A percentile compares a stretch with the other conserved stretches of the same genome.
These are phyloP conservation scores for Lavandula angustifolia DNA, from an alignment of 257 asterid genomes.

Conservation along the genomic window DNA sequence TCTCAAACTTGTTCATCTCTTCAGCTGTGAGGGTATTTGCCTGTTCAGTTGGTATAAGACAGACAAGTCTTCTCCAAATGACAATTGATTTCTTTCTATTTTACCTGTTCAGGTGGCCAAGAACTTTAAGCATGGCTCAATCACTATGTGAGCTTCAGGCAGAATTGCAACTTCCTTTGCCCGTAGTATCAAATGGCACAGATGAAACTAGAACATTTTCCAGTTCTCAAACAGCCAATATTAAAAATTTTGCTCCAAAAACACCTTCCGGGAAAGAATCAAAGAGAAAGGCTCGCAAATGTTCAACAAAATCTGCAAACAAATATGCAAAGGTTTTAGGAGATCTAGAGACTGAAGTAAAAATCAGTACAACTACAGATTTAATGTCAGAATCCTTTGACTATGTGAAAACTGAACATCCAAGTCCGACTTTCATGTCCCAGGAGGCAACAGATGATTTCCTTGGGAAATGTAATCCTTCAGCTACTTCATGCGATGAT, in stretches of 20 bases:
- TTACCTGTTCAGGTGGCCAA: conserved; percentile 64
- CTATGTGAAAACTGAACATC: conserved; percentile 18
- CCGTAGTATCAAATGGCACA: conserved; percentile 26
- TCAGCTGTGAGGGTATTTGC: neutral
- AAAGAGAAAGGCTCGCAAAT: conserved; percentile 36
- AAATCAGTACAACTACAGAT: conserved; percentile 6
- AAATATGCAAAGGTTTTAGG: conserved; percentile 28
- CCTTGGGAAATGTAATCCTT: conserved; percentile 22
- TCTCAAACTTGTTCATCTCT: neutral
- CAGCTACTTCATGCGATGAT: conserved; percentile 17
- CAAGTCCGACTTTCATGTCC: conserved; percentile 7
- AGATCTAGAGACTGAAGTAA: conserved; percentile 28
- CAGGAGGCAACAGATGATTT: conserved; percentile 26
- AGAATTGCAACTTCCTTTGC: conserved; percentile 46
- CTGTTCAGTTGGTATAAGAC: conserved; percentile 11
- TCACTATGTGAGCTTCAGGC: conserved; percentile 83
- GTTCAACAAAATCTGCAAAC: conserved; percentile 32
- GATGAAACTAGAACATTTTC: conserved; percentile 31
- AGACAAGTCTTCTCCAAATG: neutral
- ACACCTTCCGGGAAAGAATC: conserved; percentile 67
- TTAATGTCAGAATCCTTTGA: conserved; percentile 29
- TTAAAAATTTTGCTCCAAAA: conserved; percentile 44
- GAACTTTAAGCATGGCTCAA: conserved; percentile 80
- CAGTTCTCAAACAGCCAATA: conserved; percentile 27
- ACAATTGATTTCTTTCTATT: conserved; percentile 2